phyloP scores from a whole-genome alignment of 164 flowering plant genomes.

The Piper betle region DNA sequence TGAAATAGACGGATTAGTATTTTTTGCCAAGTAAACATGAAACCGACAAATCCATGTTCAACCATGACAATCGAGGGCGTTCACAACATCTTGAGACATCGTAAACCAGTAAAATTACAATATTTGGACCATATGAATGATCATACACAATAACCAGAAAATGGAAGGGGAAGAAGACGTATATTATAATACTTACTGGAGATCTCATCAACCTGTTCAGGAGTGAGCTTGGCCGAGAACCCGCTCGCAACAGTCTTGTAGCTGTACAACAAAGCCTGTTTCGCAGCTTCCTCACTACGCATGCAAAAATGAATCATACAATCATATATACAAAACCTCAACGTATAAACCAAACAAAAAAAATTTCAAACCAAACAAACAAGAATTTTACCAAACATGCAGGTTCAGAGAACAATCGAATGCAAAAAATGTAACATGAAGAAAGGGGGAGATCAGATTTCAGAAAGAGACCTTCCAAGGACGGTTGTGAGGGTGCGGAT shows the following conservation, averaged over 20 bases:
- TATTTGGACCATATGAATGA: not conserved
- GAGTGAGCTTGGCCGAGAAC: slow-evolving; percentile 84
- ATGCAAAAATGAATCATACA: not conserved
- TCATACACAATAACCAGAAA: too few relatives aligned
- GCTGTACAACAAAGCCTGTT: slow-evolving; percentile 58
- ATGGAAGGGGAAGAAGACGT: not conserved
- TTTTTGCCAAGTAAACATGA: too few relatives aligned
- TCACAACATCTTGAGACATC: not conserved
- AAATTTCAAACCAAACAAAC: not conserved
- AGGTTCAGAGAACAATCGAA: not conserved
- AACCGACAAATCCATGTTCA: too few relatives aligned
- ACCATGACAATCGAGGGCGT: too few relatives aligned
- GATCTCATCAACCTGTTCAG: slow-evolving; percentile 56
- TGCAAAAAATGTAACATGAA: not conserved
- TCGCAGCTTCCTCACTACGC: slow-evolving; percentile 77
- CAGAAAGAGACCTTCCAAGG: slow-evolving; percentile 43
- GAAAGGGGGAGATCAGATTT: not conserved
- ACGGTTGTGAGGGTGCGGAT: slow-evolving; percentile 37
- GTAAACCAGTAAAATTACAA: too few relatives aligned
- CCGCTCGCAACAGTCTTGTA: slow-evolving; percentile 83
- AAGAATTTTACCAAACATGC: not conserved
- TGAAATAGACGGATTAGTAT: too few relatives aligned
- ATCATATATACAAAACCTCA: too few relatives aligned
- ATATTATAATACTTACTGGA: slow-evolving; percentile 27
- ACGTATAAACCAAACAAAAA: too few relatives aligned